A percentile compares a stretch with the other conserved stretches of the same genome.
Conservation (phyloP, 2,329 filamentous ascomycete species). For the Daldinia sp. region DNA sequence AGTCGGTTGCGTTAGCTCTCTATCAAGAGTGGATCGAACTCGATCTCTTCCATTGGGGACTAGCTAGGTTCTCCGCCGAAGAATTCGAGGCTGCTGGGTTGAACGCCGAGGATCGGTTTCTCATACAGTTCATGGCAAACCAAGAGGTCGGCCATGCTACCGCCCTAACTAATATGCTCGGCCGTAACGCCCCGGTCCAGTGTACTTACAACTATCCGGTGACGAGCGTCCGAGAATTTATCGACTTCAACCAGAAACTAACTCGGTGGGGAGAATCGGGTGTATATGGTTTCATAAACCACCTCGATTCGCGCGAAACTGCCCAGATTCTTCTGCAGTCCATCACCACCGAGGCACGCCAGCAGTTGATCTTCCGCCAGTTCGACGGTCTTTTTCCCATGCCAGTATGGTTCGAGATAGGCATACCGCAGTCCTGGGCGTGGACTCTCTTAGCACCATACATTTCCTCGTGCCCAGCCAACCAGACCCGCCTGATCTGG, state of each 20-base stretch:
- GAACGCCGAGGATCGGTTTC: constrained; percentile 73
- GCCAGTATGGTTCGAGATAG: constrained; percentile 84
- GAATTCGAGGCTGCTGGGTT: constrained; percentile 79
- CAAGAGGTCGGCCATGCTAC: constrained; percentile 85
- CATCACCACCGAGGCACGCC: constrained; percentile 82
- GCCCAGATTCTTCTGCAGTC: constrained; percentile 80
- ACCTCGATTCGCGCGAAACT: constrained; percentile 80
- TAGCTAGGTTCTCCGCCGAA: constrained; percentile 74
- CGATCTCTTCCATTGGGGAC: constrained; percentile 82
- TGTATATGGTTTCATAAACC: constrained; percentile 83
- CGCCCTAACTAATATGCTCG: constrained; percentile 81
- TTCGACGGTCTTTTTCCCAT: constrained; percentile 83
- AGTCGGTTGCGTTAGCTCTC: constrained; percentile 78
- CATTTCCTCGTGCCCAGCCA: constrained; percentile 79
- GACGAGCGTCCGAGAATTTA: constrained; percentile 77
- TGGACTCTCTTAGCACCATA: constrained; percentile 87
- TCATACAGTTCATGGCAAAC: constrained; percentile 81
- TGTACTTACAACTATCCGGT: constrained; percentile 88
- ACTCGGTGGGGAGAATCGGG: constrained; percentile 84
- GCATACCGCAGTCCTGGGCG: constrained; percentile 85
- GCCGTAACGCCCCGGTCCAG: constrained; percentile 74
- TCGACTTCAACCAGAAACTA: constrained; percentile 89
- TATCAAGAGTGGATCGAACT: constrained; percentile 90
- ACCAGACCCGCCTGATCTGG: constrained; percentile 82
- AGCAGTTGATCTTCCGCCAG: constrained; percentile 88